Evolutionary conservation across 257 asterid species (phyloP).

Genomic region (Gardenia jasminoides): DNA sequence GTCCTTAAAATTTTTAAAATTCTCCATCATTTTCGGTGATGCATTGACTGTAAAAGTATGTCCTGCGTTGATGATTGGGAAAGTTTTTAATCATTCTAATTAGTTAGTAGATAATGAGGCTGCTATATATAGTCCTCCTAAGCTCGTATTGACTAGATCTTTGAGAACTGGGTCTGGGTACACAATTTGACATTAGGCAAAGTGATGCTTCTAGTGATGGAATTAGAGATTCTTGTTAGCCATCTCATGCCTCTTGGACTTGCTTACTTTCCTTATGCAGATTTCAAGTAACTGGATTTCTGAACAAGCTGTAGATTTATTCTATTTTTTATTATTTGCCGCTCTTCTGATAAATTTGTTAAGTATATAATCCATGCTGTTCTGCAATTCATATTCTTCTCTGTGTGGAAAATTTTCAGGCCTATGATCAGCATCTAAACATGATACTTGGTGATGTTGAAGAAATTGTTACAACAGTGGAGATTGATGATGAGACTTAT

Average conservation of each 20-base stretch:
- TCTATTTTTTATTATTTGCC: not conserved
- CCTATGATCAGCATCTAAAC: slow-evolving; percentile 97
- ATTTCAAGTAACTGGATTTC: not conserved
- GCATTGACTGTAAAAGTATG: not conserved
- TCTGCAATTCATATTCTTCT: not conserved
- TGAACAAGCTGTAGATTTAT: no score
- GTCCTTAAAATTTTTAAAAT: not conserved
- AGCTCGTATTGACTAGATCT: not conserved
- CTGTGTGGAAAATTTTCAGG: slow-evolving; percentile 43
- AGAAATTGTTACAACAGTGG: slow-evolving; percentile 86
- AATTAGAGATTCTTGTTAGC: not conserved
- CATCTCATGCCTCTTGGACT: not conserved
- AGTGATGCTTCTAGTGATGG: not conserved
- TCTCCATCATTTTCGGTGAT: not conserved
- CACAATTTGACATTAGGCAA: not conserved
- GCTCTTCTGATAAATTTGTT: not conserved
- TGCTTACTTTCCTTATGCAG: not conserved
- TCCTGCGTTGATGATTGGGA: not conserved
- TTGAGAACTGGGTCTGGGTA: not conserved
- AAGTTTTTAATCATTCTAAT: not conserved
- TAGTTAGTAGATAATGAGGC: not conserved
- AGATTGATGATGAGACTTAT: slow-evolving; percentile 95
- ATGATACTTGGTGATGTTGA: slow-evolving; percentile 98
- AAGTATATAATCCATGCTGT: not conserved
- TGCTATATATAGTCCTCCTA: not conserved